Percentiles rank a stretch among this genome's conserved stretches.
Evolutionary conservation across 306 rosid genomes (phyloP).

Genomic region (Vachellia collinsii): DNA sequence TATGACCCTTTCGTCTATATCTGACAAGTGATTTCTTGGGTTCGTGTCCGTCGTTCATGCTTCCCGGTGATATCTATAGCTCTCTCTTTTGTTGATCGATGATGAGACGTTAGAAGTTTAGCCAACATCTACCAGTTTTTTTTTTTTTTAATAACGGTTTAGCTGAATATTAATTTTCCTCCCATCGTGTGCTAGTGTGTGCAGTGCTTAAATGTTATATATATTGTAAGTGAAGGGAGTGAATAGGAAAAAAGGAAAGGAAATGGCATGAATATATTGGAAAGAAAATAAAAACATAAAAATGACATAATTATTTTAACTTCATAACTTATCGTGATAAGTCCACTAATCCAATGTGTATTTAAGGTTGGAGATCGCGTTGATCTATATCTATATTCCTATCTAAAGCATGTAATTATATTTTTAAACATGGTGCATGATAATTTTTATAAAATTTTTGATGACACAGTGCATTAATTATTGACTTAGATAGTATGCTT

Average conservation of each 20-base stretch:
- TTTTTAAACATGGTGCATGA: not conserved
- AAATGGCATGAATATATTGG: not conserved
- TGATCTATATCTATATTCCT: not conserved
- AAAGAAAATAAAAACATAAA: not conserved
- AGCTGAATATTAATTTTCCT: not conserved
- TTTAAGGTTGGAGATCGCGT: not conserved
- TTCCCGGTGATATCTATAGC: not conserved
- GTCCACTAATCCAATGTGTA: not conserved
- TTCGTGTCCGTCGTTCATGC: not conserved
- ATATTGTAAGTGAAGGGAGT: too few relatives aligned
- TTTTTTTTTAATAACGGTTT: not conserved
- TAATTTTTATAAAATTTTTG: too few relatives aligned
- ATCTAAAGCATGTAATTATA: too few relatives aligned
- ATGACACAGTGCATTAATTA: not conserved
- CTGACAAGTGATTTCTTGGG: not conserved
- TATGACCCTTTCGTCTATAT: conserved; percentile 7
- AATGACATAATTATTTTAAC: not conserved
- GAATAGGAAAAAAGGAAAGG: too few relatives aligned
- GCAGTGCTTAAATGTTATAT: too few relatives aligned
- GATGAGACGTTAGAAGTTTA: not conserved
- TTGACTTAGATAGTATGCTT: not conserved
- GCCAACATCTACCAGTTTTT: not conserved
- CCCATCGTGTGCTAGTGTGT: too few relatives aligned
- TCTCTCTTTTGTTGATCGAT: not conserved
- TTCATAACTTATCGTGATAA: too few relatives aligned